These are phyloP conservation scores for Aspergillus fumigatus DNA, from an alignment of 2,329 filamentous ascomycete genomes.

Conservation along the genomic window DNA sequence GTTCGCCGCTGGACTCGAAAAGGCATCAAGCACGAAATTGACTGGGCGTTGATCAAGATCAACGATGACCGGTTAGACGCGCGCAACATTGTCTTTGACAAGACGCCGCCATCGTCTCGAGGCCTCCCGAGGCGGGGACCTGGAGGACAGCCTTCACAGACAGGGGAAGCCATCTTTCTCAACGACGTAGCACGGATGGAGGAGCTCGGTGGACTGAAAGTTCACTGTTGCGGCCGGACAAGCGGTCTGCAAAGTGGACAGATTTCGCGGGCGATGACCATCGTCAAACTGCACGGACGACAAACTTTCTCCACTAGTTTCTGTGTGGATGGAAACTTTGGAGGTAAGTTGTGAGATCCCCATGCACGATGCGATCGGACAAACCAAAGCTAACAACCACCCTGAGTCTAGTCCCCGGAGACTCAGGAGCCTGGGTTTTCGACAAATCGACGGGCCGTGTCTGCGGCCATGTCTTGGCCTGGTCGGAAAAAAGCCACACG, in stretches of 20 bases:
- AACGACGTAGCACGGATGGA: slow-evolving; percentile 51
- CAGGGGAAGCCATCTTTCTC: slow-evolving; percentile 45
- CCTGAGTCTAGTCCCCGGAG: slow-evolving; percentile 62
- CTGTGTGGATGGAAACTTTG: slow-evolving; percentile 57
- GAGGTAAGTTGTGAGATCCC: slow-evolving; percentile 38
- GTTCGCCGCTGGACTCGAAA: slow-evolving; percentile 70
- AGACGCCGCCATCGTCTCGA: slow-evolving; percentile 9
- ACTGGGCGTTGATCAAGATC: slow-evolving; percentile 90
- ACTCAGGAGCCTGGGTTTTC: slow-evolving; percentile 90
- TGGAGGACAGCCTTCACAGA: slow-evolving; percentile 47
- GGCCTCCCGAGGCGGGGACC: slow-evolving; percentile 40
- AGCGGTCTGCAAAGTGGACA: slow-evolving; percentile 75
- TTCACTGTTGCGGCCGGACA: slow-evolving; percentile 85
- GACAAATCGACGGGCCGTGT: slow-evolving; percentile 73
- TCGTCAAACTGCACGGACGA: slow-evolving; percentile 83
- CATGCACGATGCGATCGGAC: background rate
- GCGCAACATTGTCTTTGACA: slow-evolving; percentile 60
- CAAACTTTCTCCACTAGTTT: slow-evolving; percentile 71
- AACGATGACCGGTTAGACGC: slow-evolving; percentile 64
- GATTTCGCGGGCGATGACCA: slow-evolving; percentile 71
- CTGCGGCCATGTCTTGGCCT: slow-evolving; percentile 86
- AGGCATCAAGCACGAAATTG: slow-evolving; percentile 80
- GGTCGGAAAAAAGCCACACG: slow-evolving; percentile 72
- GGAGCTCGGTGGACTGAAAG: slow-evolving; percentile 66
- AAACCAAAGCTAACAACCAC: slow-evolving; percentile 13